A percentile compares a stretch with the other conserved stretches of the same genome.
phyloP scores from a whole-genome alignment of 345 rosid genomes.

The Hevea brasiliensis region DNA sequence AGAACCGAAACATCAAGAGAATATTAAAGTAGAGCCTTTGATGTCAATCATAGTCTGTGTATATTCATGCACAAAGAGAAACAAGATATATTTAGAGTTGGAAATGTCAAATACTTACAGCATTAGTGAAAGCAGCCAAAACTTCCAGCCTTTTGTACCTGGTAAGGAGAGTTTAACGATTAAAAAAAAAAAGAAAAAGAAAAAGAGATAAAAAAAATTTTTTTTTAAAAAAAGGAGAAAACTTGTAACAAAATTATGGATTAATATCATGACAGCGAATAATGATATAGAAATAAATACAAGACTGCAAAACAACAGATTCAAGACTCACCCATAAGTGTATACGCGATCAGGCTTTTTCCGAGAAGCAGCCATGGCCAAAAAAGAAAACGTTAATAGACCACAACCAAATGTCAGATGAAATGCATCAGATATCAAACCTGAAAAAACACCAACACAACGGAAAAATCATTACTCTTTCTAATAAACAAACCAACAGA shows the following conservation, averaged over 20 bases:
- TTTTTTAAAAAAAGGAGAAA: too few species aligned
- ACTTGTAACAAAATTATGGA: constrained; percentile 13
- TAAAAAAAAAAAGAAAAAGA: background rate
- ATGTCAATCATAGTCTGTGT: too few species aligned
- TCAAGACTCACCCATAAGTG: constrained; percentile 78
- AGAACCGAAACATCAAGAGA: too few species aligned
- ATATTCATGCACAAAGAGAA: background rate
- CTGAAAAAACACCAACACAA: constrained; percentile 37
- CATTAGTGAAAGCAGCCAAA: constrained; percentile 91
- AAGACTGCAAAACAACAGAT: background rate
- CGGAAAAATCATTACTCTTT: background rate
- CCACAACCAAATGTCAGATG: constrained; percentile 99
- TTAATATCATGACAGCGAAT: background rate
- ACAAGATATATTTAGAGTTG: too few species aligned
- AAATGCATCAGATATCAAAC: constrained; percentile 98
- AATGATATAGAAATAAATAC: too few species aligned
- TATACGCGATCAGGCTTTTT: constrained; percentile 69
- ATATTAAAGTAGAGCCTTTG: too few species aligned
- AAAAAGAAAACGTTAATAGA: constrained; percentile 80
- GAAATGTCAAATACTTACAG: constrained; percentile 59
- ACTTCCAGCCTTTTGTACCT: constrained; percentile 96
- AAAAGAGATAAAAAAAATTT: background rate
- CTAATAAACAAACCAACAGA: background rate
- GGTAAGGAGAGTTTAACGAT: constrained; percentile 10
- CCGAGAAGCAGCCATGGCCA: constrained; percentile 85